Evolutionary conservation across 140 eudicot species (phyloP), one percentile per base, ranked within the genome.

Genomic region (Stevia rebaudiana): DNA sequence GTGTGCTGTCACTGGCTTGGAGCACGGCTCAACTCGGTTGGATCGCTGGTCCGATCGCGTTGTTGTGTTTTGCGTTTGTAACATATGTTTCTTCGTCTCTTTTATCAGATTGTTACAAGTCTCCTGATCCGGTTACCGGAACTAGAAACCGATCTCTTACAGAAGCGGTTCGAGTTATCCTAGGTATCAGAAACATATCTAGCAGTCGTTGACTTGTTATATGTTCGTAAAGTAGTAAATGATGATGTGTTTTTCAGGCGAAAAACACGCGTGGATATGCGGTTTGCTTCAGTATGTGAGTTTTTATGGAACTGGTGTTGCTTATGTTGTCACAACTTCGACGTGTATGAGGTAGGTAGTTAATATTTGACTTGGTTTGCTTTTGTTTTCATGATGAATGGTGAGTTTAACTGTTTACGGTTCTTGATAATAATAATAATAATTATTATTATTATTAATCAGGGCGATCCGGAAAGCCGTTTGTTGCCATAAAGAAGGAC

Each of bases 11-110:
- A 0, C 82, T 87, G 6, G 82, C 92, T 36, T 87, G 95, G 95
- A 84, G 95, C 70, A 75, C 79, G 4, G 82, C 95, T 2, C 95
- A 87, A 67, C 77, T 87, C 22, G 95, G 95, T 23, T 87, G 95
- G 95, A 70, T 87, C 17, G 85, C 67, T 5, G 95, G 92, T 15
- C 88, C 87, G 6, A 8, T 81, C 11, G 64, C 74, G 12, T 61
- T 87, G 74, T 10, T 81, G 9, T 28, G 67, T 18, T 87, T 87
- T 13, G 95, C 89, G 0, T 57, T 50, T 8, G 69, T 84, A 24
- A 83, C 86, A 4, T 63, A 81, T 10, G 0, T 81, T 1, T 81
- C 92, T 17, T 16, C 84, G 12, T 39, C 36, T 55, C 79, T 87
- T 25, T 69, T 84, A 22, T 81, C 80, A 18, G 84, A 79, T 47